These are phyloP conservation scores for Alternaria triticimaculans DNA, from an alignment of 2,329 filamentous ascomycete species.

Conservation along the genomic window DNA sequence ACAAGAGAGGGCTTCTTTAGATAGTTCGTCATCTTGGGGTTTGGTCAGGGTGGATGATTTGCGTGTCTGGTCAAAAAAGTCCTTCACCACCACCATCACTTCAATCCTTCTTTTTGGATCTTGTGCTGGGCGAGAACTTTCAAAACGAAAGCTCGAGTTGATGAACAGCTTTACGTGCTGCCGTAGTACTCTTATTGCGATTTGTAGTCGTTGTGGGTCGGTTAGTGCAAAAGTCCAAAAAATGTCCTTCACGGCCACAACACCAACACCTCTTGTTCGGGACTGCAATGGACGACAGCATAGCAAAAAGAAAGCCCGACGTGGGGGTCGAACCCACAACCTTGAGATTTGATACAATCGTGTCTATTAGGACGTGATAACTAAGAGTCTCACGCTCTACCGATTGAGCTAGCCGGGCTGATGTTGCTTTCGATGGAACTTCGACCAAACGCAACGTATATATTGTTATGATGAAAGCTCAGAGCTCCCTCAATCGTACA, in stretches of 20 bases:
- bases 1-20: too few relatives aligned
- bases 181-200: background rate
- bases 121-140: too few relatives aligned
- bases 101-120: too few relatives aligned
- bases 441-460: background rate
- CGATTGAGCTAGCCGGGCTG: constrained; percentile 43
- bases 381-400: constrained; percentile 53
- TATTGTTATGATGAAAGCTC: background rate
- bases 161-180: too few relatives aligned
- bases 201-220: background rate
- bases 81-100: too few relatives aligned
- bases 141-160: too few relatives aligned
- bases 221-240: background rate
- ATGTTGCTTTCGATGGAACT: constrained; percentile 4
- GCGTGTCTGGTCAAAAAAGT: too few relatives aligned
- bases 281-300: background rate
- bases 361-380: constrained; percentile 14
- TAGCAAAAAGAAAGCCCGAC: constrained; percentile 13
- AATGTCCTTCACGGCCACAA: background rate
- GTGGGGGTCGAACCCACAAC: constrained; percentile 23
- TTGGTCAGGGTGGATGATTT: too few relatives aligned
- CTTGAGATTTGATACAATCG: constrained; percentile 19
- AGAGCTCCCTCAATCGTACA: rapidly evolving
- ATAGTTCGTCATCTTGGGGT: too few relatives aligned
- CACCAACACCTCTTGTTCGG: background rate